Evolutionary conservation across 2,329 filamentous ascomycete species (phyloP), one percentile per base, ranked within the genome.

Genomic region (Fusarium sp.): DNA sequence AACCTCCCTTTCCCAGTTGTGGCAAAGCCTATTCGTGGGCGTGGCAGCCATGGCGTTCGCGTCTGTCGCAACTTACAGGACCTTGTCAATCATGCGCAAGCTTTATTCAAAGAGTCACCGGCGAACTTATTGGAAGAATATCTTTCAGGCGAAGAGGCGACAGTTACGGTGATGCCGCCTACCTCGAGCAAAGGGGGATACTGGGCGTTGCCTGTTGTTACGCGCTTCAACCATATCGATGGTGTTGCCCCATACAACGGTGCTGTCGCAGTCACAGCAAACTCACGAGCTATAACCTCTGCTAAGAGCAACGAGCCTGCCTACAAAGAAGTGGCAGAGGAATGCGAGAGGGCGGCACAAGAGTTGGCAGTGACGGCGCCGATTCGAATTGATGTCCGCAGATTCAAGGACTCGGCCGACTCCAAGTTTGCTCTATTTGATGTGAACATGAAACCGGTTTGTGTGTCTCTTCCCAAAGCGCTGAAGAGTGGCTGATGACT

Each of bases 121-220:
- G 55, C 84, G 20, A 50, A 16, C 33, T 81, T 87, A 64, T 35
- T 86, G 0, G 84, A 87, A 62, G 79, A 87, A 59, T 86, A 79
- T 57, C 78, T 87, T 1, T 57, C 73, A 1, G 83, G 84, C 2
- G 79, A 84, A 59, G 85, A 87, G 68, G 84, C 76, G 1, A 87
- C 84, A 0, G 78, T 87, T 4, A 86, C 84, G 0, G 80, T 86
- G 0, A 85, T 86, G 84, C 83, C 84, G 2, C 84, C 84, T 4
- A 80, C 77, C 0, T 54, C 39, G 1, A 64, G 59, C 0, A 61
- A 71, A 1, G 71, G 76, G 16, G n/a, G 42, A 1, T 83, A 86
- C 66, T 83, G 80, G 79, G 75, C 81, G 6, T 69, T 86, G 33
- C 82, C 82, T 23, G 29, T 72, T 38, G 67, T 72, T 12, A 54